phyloP scores from a whole-genome alignment of 352 stramenopile species.

The Phytopythium helicoides region DNA sequence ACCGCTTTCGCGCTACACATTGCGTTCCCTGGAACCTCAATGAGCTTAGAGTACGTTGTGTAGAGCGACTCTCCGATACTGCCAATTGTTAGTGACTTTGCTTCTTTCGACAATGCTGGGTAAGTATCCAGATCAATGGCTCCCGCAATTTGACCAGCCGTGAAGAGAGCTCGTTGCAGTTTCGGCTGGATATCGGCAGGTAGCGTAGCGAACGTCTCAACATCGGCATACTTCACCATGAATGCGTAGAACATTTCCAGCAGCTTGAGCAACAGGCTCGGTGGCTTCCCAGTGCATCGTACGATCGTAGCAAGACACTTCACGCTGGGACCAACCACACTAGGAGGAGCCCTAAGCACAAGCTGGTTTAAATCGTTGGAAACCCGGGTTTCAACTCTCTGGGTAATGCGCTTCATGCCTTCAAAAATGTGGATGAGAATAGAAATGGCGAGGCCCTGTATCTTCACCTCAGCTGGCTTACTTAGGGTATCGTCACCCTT shows the following conservation, averaged over 20 bases:
- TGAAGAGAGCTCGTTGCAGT: conserved; percentile 77
- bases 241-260: conserved; percentile 65
- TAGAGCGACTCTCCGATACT: conserved; percentile 63
- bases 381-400: conserved; percentile 38
- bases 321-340: conserved; percentile 77
- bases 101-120: conserved; percentile 18
- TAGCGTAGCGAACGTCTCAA: conserved; percentile 31
- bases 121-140: conserved; percentile 63
- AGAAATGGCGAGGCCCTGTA: conserved; percentile 57
- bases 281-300: conserved; percentile 32
- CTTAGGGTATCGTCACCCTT: conserved; percentile 50
- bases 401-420: conserved; percentile 43
- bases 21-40: conserved; percentile 39
- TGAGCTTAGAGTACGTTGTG: conserved; percentile 46
- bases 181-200: conserved; percentile 35
- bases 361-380: conserved; percentile 66
- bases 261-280: conserved; percentile 51
- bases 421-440: conserved; percentile 66
- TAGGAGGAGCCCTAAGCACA: conserved; percentile 66
- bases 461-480: conserved; percentile 50
- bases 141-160: conserved; percentile 61
- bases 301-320: conserved; percentile 68
- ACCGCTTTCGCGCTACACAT: conserved; percentile 68
- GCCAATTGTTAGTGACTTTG: conserved; percentile 41
- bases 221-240: conserved; percentile 44